phyloP scores from a whole-genome alignment of 2,329 filamentous ascomycete genomes.

The Amauroascus verrucosus region DNA sequence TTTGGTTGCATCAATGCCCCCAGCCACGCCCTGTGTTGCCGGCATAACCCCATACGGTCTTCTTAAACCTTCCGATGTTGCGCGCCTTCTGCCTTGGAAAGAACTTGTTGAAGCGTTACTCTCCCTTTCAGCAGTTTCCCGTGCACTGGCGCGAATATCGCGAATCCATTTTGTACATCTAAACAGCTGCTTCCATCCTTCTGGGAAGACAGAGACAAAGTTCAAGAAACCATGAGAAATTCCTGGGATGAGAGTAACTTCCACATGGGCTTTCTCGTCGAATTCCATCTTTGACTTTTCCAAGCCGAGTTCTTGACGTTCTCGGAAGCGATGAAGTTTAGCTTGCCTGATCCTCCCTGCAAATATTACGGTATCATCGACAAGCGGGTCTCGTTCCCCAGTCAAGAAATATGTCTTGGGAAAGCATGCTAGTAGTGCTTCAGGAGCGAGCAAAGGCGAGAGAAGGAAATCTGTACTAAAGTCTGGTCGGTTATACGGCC shows the following conservation, averaged over 20 bases:
- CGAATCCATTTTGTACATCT: conserved; percentile 72
- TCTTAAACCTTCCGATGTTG: not conserved
- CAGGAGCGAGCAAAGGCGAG: conserved; percentile 80
- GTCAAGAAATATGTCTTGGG: conserved; percentile 92
- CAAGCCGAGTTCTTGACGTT: conserved; percentile 47
- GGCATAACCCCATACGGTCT: not conserved
- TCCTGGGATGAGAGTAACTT: conserved; percentile 76
- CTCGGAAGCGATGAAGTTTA: conserved; percentile 49
- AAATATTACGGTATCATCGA: conserved; percentile 95
- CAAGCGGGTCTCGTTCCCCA: conserved; percentile 85
- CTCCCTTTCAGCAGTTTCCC: conserved; percentile 28
- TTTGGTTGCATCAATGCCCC: conserved; percentile 9
- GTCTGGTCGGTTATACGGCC: conserved; percentile 83
- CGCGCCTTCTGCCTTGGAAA: conserved; percentile 12
- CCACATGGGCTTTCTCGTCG: conserved; percentile 63
- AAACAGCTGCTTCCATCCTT: conserved; percentile 79
- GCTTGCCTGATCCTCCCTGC: conserved; percentile 77
- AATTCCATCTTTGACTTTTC: conserved; percentile 49
- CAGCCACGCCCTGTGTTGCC: not conserved
- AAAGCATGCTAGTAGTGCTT: conserved; percentile 70
- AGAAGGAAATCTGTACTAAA: conserved; percentile 86
- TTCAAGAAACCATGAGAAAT: conserved; percentile 91
- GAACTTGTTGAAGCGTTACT: conserved; percentile 18
- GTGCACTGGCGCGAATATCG: conserved; percentile 48
- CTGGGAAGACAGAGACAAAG: conserved; percentile 77